Base-by-base conservation (phyloP, 2,329 filamentous ascomycete species). In the Colletotrichum australisinense region DNA sequence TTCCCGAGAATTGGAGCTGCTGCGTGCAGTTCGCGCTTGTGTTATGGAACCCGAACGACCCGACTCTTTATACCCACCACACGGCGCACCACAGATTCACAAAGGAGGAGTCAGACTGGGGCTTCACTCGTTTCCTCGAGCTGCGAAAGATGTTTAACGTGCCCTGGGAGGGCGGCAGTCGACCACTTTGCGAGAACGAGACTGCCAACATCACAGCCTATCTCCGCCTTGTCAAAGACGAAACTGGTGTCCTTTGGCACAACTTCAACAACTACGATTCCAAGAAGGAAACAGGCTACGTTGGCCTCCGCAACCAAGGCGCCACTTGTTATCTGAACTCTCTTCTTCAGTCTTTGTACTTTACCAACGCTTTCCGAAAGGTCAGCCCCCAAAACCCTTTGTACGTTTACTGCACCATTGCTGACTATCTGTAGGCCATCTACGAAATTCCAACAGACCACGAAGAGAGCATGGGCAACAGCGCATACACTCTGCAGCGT, bases 241-340 rank as follows among this genome's bases (percentile, higher is more conserved):
- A 95, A 75, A 97, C 94, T 1, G 94, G 94, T 67, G 94, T 97
- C 5, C 81, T 97, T 72, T 97, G 94, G 94, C 94, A 97, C 84
- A 97, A 94, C 83, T 96, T 97, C 82, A 88, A 91, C 81, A 95
- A 96, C 84, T 99, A 99, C 82, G 95, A 99, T 81, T 98, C 97
- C n/a, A 99, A 98, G 86, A 97, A 97, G 81, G 95, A 98, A 84
- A 99, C 97, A 0, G 97, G 97, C 70, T 98, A 95, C 86, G 97
- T 99, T 55, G 97, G 97, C 3, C 87, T 99, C 67, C 97, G 97
- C 83, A 99, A 99, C 79, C 97, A 98, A 83, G 97, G 97, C 76
- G 97, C 97, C 63, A 97, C 94, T 1, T 97, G 94, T 83, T 97
- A 97, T 81, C 86, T 97, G 62, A 97, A 97, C 82, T 96, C 94